Evolutionary conservation across 208 protist species (phyloP), one percentile per base, ranked within the genome.

Genomic region (Leishmania turanica): DNA sequence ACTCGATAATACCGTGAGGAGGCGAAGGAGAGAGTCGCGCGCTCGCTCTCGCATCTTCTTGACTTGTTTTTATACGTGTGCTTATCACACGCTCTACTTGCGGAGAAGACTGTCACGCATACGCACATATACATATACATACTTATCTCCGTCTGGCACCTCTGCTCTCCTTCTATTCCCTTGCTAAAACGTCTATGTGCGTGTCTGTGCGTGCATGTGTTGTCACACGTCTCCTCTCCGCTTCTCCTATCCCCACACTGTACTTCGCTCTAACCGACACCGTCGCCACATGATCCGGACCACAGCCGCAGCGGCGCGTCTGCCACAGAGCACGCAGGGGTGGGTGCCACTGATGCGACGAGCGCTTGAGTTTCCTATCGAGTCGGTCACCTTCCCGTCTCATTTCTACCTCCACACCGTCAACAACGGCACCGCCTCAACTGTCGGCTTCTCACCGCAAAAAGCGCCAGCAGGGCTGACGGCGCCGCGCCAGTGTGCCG

Each of bases 331-430:
- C 17, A 58, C 87, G 37, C 74, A 80, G 37, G 91, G 91, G 80
- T 97, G 94, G 93, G 34, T 82, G 21, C 45, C 68, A 54, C 78
- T 96, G 34, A 31, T 97, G 65, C 72, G 62, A 9, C 66, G 53
- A 3, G 89, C 93, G 8, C 82, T 97, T 24, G 64, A 69, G 17
- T 66, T 90, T 13, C 87, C 89, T 0, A 74, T 88, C 19, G 83
- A 87, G 49, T 68, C 85, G 24, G 80, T 96, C 37, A 70, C 73
- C 53, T 84, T 90, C 45, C 95, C 95, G 5, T 65, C 87, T 17
- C 95, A 97, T 85, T 96, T 96, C 62, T 90, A 87, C 70, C 77
- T 96, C 5, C 85, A 87, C 71, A 78, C 37, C 21, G 60, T 81
- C 9, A 65, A 79, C 56, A 47, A 56, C 0, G 87, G 73, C 9